Conservation (phyloP, 2,329 filamentous ascomycete genomes). For the Ceratocystiopsis brevicomis region DNA sequence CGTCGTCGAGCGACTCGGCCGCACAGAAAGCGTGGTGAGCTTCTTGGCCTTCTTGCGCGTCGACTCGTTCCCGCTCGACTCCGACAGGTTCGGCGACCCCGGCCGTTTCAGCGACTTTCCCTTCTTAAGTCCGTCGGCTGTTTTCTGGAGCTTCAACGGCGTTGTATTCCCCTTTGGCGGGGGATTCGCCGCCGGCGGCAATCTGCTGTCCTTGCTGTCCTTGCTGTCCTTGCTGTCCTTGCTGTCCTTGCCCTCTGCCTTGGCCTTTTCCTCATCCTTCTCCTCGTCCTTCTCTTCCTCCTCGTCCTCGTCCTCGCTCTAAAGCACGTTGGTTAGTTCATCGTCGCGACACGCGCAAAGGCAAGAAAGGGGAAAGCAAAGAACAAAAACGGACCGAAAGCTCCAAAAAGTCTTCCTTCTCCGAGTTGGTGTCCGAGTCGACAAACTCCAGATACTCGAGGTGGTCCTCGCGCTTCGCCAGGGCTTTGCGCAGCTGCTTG, state of each 20-base stretch:
- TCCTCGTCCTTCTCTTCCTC: slow-evolving; percentile 20
- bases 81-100: slow-evolving; percentile 71
- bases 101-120: slow-evolving; percentile 56
- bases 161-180: slow-evolving; percentile 49
- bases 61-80: slow-evolving; percentile 83
- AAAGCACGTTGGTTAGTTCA: not conserved
- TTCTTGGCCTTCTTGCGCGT: slow-evolving; percentile 61
- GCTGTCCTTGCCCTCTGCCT: slow-evolving; percentile 31
- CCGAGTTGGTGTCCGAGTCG: slow-evolving; percentile 55
- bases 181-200: slow-evolving; percentile 27
- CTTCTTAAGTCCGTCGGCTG: slow-evolving; percentile 31
- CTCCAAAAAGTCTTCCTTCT: slow-evolving; percentile 15
- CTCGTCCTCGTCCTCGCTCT: slow-evolving; percentile 21
- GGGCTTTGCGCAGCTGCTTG: slow-evolving; percentile 59
- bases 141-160: slow-evolving; percentile 28
- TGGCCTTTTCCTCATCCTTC: slow-evolving; percentile 44
- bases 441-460: slow-evolving; percentile 74
- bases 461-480: slow-evolving; percentile 72
- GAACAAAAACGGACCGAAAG: slow-evolving; percentile 15
- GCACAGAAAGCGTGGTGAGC: slow-evolving; percentile 27
- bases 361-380: not conserved
- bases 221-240: not conserved
- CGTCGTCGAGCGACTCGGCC: slow-evolving; percentile 34
- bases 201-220: slow-evolving; percentile 24
- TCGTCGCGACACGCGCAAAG: slow-evolving; percentile 3